Evolutionary conservation across 768 basidiomycete genomes (phyloP).

Genomic region (Rhodotorula taiwanensis): DNA sequence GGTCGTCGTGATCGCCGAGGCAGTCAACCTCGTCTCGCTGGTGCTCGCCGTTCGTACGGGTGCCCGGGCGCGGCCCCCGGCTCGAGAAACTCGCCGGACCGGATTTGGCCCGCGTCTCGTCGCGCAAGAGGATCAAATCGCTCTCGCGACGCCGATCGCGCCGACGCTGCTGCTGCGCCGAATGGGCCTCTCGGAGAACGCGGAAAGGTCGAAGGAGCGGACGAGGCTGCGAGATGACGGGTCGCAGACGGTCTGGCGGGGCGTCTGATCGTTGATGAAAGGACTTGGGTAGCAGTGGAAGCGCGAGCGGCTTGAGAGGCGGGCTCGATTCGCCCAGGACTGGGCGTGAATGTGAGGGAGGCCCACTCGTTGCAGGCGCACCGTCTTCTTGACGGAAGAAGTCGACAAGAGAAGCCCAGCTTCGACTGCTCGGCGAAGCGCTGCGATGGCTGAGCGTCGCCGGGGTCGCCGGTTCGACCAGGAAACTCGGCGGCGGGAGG

Average conservation of each 20-base stretch:
- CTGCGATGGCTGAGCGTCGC: no score
- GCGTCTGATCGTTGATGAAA: neutral
- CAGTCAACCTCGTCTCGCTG: neutral
- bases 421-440: neutral
- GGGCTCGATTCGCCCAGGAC: no score
- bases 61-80: neutral
- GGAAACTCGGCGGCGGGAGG: neutral
- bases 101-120: neutral
- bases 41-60: no score
- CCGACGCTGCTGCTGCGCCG: neutral
- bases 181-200: neutral
- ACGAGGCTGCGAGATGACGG: neutral
- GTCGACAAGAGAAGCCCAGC: conserved; percentile 26
- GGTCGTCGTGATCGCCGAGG: neutral
- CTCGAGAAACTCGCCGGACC: neutral
- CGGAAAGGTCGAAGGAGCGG: neutral
- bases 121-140: neutral
- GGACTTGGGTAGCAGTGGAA: neutral
- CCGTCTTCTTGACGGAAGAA: conserved; percentile 11
- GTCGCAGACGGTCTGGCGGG: neutral
- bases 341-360: no score
- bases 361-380: no score
- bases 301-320: neutral
- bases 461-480: no score
- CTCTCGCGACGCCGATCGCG: neutral